Evolutionary conservation across 2,329 filamentous ascomycete species (phyloP).

Genomic region (Epichloe elymi): DNA sequence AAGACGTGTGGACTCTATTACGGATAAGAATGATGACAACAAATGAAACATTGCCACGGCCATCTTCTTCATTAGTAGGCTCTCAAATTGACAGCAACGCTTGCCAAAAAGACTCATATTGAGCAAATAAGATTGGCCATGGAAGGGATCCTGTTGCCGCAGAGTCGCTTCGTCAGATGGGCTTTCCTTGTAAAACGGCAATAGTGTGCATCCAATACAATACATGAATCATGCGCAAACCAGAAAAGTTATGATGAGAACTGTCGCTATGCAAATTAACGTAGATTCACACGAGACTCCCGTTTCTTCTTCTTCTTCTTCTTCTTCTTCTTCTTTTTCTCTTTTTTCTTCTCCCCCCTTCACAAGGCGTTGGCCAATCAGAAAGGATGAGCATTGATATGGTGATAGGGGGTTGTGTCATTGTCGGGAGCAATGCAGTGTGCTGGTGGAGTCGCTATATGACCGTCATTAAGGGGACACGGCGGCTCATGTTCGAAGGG

Average conservation of each 20-base stretch:
- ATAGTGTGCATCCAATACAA: background rate
- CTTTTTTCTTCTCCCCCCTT: conserved; percentile 1
- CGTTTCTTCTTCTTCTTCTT: conserved; percentile 11
- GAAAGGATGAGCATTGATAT: background rate
- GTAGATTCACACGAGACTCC: conserved; percentile 11
- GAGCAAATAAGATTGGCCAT: background rate
- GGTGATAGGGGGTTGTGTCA: background rate
- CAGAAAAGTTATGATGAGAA: conserved; percentile 13
- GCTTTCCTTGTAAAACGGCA: background rate
- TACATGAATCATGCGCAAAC: background rate
- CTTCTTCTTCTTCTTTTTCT: conserved; percentile 5
- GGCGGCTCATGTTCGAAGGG: conserved; percentile 33
- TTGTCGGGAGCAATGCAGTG: background rate
- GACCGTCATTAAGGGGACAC: conserved; percentile 54
- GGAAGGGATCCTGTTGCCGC: background rate
- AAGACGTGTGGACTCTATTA: background rate
- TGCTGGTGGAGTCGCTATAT: conserved; percentile 21
- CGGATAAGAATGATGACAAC: background rate
- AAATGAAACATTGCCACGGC: conserved; percentile 2
- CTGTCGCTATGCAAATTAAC: conserved; percentile 25
- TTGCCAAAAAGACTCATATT: background rate
- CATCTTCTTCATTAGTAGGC: background rate
- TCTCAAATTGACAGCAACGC: background rate
- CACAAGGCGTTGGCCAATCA: conserved; percentile 11
- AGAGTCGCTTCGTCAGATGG: background rate